These are phyloP conservation scores for Chrysanthemum seticuspe DNA, from an alignment of 129 eudicot genomes.

Conservation along the genomic window DNA sequence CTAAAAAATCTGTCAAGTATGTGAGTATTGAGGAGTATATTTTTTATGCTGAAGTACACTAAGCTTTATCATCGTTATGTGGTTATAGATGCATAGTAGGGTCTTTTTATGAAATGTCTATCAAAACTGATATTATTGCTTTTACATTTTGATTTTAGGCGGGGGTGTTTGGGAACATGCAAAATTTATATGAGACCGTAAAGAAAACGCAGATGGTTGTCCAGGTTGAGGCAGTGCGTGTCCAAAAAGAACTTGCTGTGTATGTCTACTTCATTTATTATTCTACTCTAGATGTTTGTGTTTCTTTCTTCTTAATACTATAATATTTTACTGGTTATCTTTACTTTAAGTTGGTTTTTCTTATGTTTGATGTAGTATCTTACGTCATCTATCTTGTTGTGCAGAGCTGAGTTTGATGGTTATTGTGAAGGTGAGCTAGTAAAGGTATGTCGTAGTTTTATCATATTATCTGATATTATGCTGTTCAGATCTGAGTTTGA, in stretches of 20 bases:
- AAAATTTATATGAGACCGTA: slow-evolving; percentile 83
- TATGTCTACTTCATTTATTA: slow-evolving; percentile 30
- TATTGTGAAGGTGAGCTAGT: slow-evolving; percentile 88
- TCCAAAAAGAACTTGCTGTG: slow-evolving; percentile 88
- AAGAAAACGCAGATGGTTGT: slow-evolving; percentile 95
- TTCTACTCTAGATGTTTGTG: not conserved
- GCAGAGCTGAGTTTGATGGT: slow-evolving; percentile 96
- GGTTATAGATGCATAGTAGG: slow-evolving; percentile 5
- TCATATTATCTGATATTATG: not conserved
- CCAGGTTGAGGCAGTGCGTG: slow-evolving; percentile 89
- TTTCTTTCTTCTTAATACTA: not conserved
- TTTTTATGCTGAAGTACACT: not conserved
- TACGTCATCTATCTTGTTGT: slow-evolving; percentile 19
- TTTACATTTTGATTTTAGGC: slow-evolving; percentile 41
- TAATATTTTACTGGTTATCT: not conserved
- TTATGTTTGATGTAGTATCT: not conserved
- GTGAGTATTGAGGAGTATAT: slow-evolving; percentile 1
- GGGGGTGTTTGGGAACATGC: slow-evolving; percentile 88
- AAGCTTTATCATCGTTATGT: not conserved
- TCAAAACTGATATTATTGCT: slow-evolving; percentile 24
- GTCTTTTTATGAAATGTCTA: slow-evolving; percentile 1
- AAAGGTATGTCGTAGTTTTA: slow-evolving; percentile 48
- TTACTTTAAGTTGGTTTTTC: not conserved
- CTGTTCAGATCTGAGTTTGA: not conserved
- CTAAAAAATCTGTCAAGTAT: not conserved